Base-by-base conservation (phyloP, 768 basidiomycete species). In the Tricholoma hemisulphureum region DNA sequence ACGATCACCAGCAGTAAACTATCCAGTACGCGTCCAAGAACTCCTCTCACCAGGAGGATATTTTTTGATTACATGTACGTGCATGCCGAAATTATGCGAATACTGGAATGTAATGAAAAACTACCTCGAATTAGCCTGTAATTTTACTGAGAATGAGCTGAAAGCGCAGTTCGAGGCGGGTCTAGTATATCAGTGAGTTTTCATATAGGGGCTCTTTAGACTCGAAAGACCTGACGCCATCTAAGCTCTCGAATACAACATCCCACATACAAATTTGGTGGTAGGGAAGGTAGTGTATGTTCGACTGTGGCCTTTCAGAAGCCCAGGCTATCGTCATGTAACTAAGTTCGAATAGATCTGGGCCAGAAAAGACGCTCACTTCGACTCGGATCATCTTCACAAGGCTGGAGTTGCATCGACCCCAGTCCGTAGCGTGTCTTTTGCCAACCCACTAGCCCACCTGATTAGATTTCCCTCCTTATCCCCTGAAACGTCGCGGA, bases 101-200 rank as follows among this genome's bases (percentile, higher is more conserved):
- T 18, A 29, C 16, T 23, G 21, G 21, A 13, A 43, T 23, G 21
- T 23, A 9, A 45, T 45, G 23, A 24, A 24, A 10, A 45, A 24
- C 24, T 24, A 29, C 23, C 39, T 39, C 39, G 28, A 11, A 14
- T 2, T 58, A 87, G 88, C 92, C 2, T 94, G 92, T 65, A 93
- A 93, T 67, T 93, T 92, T 63, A 94, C 92, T 0, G 87, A 90
- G 62, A 83, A 86, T 0, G 92, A 94, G 65, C 66, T 93, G 32
- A 80, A 77, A 62, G 65, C 73, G 3, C 79, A 65, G 52, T 90
- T 93, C 8, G 79, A 73, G 13, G 80, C 82, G 16, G 76, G 79
- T 4, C 71, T 94, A 29, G 55, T 66, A 35, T 91, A 87, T 68
- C 84, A 89, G 92, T 93, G 64, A 68, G 83, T 73, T 14, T 29